Conservation (phyloP, 1,284 basidiomycete genomes). For the Caloboletus inedulis region DNA sequence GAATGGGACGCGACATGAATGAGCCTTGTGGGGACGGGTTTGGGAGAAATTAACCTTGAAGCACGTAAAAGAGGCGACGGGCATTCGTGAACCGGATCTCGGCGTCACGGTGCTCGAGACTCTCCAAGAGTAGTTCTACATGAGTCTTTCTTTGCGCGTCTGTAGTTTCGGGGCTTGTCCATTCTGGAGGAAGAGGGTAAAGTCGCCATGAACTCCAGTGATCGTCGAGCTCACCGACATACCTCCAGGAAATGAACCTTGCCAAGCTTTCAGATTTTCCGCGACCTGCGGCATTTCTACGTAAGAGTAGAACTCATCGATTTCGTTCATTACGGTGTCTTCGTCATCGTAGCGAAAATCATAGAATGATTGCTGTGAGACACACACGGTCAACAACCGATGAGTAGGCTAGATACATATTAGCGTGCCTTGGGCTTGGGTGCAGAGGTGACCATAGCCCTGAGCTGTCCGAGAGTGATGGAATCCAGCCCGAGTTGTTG, state of each 20-base stretch:
- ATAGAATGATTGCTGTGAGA: constrained; percentile 73
- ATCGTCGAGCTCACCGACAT: constrained; percentile 23
- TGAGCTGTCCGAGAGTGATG: constrained; percentile 80
- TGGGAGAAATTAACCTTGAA: constrained; percentile 65
- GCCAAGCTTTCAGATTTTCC: constrained; percentile 87
- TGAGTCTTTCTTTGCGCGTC: constrained; percentile 64
- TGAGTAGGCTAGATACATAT: constrained; percentile 9
- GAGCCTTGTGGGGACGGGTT: constrained; percentile 3
- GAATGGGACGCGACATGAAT: constrained; percentile 23
- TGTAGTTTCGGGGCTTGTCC: constrained; percentile 62
- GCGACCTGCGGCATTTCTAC: constrained; percentile 90
- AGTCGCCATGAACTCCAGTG: background rate
- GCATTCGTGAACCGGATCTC: constrained; percentile 84
- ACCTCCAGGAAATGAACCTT: constrained; percentile 78
- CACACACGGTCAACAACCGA: constrained; percentile 16
- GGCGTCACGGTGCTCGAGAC: constrained; percentile 81
- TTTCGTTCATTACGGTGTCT: constrained; percentile 91
- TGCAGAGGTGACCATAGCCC: constrained; percentile 63
- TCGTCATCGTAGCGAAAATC: constrained; percentile 94
- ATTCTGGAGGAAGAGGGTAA: constrained; percentile 50
- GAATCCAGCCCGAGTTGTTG: constrained; percentile 53
- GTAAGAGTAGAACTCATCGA: constrained; percentile 98
- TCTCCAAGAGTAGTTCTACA: constrained; percentile 78
- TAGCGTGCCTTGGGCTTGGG: constrained; percentile 71
- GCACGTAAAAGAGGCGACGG: constrained; percentile 82